Base-by-base conservation (phyloP, 2,329 filamentous ascomycete species). In the Talaromyces sp. region DNA sequence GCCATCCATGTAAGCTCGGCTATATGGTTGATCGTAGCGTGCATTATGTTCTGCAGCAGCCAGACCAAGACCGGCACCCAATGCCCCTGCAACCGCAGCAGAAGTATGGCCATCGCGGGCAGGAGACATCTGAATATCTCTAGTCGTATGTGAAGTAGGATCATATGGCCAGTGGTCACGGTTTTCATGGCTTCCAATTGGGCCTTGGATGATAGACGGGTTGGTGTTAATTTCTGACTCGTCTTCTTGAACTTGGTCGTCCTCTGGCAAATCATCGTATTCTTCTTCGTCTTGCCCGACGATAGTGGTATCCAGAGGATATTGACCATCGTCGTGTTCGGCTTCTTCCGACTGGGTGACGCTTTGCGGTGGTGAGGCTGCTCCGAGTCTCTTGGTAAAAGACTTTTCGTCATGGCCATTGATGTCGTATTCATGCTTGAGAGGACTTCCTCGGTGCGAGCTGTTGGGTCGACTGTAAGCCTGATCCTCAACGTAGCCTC, bases 201-300 rank as follows among this genome's bases (percentile, higher is more conserved):
- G 88, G 19, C 89, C 91, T 65, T 92, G 84, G 46, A 95, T 86
- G 55, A 92, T 82, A 0, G 92, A 96, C 2, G 91, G 91, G 69
- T 95, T 95, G 19, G 92, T 96, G 52, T 85, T 88, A 17, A 91
- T 82, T 63, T 95, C 91, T 12, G 71, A 72, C 60, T 78, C 75
- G 4, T 74, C 74, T 48, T 84, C 83, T 21, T 81, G 72, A 26
- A 46, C 19, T 52, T 78, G 81, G 64, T 90, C 88, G 3, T 88
- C 91, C 68, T 90, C 86, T 0, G 89, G 90, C 79, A 92, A 84
- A 5, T 89, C 88, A 66, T 62, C 46, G 19, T 46, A 32, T 21
- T 92, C 81, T 60, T 87, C 77, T 38, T 84, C 76, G 64, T 88
- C 82, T 3, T 38, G 14, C 17, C 91, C 91, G 62, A 92, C 72